Evolutionary conservation across 2,329 filamentous ascomycete species (phyloP), one percentile per base, ranked within the genome.

Genomic region (Lasiodiplodia hormozganensis): DNA sequence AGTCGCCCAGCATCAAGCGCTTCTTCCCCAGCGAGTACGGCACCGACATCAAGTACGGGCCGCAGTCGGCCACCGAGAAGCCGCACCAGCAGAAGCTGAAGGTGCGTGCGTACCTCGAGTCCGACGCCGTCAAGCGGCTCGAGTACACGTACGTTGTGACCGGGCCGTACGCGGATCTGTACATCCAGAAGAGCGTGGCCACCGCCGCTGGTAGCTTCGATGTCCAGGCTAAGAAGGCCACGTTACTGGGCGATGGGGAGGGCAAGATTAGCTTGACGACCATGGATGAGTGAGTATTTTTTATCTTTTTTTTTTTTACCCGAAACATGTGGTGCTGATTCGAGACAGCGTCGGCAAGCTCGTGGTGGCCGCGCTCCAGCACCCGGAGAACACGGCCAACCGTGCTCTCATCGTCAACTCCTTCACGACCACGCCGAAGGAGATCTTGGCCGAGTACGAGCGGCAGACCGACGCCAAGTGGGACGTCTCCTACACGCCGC

Each of bases 21-120:
- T 90, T 92, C 80, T 86, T 90, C 71, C 89, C 90, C 0, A 90
- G 87, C 8, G 89, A 92, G 75, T 92, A 89, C 74, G 88, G 87
- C 68, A 91, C 87, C 1, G 89, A 89, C 73, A 86, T 89, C 57
- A 89, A 89, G 74, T 89, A 90, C 73, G 53, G 58, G 12, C 91
- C 89, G 16, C 82, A 83, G 2, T 91, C 89, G 16, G 82, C 83
- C 2, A 72, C 79, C 10, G 90, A 93, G 78, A 87, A 85, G 73
- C 89, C 90, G 2, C 90, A 93, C 74, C 90, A 92, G 79, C 78
- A 84, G 67, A 93, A 93, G 77, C 83, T 92, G 65, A 87, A 88
- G 73, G 88, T 92, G n/a, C 84, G 90, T 57, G 84, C 85, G 43
- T 79, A 84, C n/a, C 74, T 86, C 16, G 82, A 83, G 71, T 78